Evolutionary conservation across 352 stramenopile species (phyloP).

Genomic region (Thalassiosira mediterranea): DNA sequence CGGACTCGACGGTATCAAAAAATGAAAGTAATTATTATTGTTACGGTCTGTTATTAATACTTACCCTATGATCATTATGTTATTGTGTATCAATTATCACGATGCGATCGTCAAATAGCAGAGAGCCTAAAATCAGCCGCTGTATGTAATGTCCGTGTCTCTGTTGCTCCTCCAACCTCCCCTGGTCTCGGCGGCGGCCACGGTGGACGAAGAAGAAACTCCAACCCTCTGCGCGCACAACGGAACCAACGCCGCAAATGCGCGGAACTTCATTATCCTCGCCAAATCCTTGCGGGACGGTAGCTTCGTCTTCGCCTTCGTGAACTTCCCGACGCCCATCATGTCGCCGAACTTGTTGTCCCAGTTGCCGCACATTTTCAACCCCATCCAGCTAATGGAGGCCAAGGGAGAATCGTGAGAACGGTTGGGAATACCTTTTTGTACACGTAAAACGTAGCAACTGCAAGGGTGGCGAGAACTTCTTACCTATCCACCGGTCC

Average conservation of each 20-base stretch:
- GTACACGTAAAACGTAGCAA: background rate
- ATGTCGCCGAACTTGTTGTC: constrained; percentile 71
- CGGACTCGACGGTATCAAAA: constrained; percentile 25
- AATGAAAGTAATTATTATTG: background rate
- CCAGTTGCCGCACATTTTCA: constrained; percentile 79
- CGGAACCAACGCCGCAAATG: constrained; percentile 70
- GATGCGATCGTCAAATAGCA: no score
- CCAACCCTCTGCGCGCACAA: constrained; percentile 76
- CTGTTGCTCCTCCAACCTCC: constrained; percentile 63
- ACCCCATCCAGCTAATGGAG: constrained; percentile 65
- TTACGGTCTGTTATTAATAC: no score
- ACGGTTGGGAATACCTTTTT: background rate
- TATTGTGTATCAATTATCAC: no score
- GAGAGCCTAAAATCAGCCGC: no score
- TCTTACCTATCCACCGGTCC: constrained; percentile 62
- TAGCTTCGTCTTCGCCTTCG: constrained; percentile 24
- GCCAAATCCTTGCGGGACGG: constrained; percentile 57
- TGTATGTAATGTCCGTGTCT: constrained; percentile 82
- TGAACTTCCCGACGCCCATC: constrained; percentile 66
- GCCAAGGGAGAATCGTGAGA: background rate
- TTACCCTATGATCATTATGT: no score
- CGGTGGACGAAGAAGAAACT: background rate
- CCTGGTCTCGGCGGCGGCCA: background rate
- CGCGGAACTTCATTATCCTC: constrained; percentile 72
- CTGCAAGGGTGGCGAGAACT: background rate